phyloP scores from a whole-genome alignment of 345 rosid genomes.

The Linum lewisii region DNA sequence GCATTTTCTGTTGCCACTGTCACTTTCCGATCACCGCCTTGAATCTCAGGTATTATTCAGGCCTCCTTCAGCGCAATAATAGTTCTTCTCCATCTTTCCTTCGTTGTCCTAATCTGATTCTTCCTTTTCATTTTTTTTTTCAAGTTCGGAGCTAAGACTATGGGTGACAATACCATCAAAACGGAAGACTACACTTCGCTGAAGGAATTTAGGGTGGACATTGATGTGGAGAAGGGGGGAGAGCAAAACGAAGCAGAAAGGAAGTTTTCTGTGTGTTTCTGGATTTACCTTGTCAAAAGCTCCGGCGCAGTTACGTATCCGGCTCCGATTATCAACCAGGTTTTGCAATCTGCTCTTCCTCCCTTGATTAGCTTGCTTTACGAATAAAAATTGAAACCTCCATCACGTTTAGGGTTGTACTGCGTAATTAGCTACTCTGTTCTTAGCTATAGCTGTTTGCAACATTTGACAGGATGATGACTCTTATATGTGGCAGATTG shows the following conservation, averaged over 20 bases:
- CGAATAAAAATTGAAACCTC: not conserved
- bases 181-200: constrained; percentile 33
- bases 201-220: constrained; percentile 12
- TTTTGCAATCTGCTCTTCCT: constrained; percentile 2
- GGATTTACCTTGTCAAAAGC: constrained; percentile 51
- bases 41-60: too few relatives aligned
- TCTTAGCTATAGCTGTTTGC: too few relatives aligned
- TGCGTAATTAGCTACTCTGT: too few relatives aligned
- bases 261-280: constrained; percentile 46
- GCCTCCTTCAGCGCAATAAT: too few relatives aligned
- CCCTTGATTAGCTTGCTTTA: too few relatives aligned
- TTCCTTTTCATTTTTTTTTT: too few relatives aligned
- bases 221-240: constrained; percentile 16
- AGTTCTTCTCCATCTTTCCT: too few relatives aligned
- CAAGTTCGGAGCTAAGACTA: constrained; percentile 8
- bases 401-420: too few relatives aligned
- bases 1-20: too few relatives aligned
- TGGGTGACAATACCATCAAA: constrained; percentile 32
- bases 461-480: not conserved
- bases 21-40: too few relatives aligned
- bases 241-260: constrained; percentile 16
- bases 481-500: not conserved
- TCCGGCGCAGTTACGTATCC: constrained; percentile 32
- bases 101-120: too few relatives aligned
- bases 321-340: constrained; percentile 49